These are phyloP conservation scores for Pinus albicaulis DNA, from an alignment of 75 land plant species.

Conservation along the genomic window DNA sequence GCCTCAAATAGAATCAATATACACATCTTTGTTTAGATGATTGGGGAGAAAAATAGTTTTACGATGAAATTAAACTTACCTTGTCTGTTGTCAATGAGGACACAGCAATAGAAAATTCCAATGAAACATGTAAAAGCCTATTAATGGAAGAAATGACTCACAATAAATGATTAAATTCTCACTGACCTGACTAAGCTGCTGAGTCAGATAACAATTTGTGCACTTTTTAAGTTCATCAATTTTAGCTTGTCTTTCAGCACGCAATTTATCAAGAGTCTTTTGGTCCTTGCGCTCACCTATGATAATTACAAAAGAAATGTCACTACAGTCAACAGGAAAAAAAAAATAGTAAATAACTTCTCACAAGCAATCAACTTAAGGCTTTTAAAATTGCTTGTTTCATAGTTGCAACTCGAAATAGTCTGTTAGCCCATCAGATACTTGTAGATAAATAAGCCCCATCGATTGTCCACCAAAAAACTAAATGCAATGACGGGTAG, in stretches of 20 bases:
- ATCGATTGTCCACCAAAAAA: neutral
- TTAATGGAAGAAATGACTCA: neutral
- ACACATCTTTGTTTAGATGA: neutral
- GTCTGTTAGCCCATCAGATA: neutral
- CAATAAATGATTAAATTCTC: neutral
- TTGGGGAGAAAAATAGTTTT: neutral
- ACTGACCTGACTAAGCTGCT: conserved; percentile 90
- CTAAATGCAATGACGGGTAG: neutral
- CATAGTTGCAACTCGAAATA: neutral
- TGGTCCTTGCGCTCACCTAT: conserved; percentile 90
- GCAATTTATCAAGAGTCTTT: conserved; percentile 75
- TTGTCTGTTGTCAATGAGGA: neutral
- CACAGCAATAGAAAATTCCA: neutral
- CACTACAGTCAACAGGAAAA: neutral
- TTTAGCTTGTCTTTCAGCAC: conserved; percentile 85
- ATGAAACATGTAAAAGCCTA: neutral
- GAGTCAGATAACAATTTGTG: conserved; percentile 87
- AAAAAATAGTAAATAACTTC: neutral
- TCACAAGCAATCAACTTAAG: neutral
- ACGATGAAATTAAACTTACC: neutral
- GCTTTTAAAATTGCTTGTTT: neutral
- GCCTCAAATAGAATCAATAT: neutral
- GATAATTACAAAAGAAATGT: neutral
- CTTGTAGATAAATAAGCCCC: neutral
- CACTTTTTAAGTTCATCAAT: conserved; percentile 95